These are phyloP conservation scores for Lathyrus tuberosus DNA, from an alignment of 306 rosid genomes.

Conservation along the genomic window DNA sequence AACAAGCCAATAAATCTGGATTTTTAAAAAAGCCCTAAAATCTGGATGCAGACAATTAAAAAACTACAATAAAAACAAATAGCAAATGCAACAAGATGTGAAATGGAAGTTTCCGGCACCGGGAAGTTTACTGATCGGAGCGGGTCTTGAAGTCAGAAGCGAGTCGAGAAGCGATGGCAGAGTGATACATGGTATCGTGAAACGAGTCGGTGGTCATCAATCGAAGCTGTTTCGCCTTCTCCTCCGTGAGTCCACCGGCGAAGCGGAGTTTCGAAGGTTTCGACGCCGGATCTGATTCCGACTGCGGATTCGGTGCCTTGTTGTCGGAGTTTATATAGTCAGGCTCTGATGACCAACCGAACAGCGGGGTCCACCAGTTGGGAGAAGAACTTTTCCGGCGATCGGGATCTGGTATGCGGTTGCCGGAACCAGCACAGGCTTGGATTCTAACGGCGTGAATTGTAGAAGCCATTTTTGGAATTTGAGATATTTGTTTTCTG, in stretches of 20 bases:
- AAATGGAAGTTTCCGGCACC: neutral
- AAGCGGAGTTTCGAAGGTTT: conserved; percentile 46
- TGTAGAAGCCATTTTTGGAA: conserved; percentile 57
- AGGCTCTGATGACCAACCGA: conserved; percentile 80
- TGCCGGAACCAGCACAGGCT: conserved; percentile 50
- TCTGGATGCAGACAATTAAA: neutral
- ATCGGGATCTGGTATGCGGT: conserved; percentile 40
- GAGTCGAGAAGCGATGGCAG: conserved; percentile 89
- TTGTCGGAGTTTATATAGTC: conserved; percentile 66
- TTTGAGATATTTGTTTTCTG: neutral
- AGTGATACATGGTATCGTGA: conserved; percentile 93
- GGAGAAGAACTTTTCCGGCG: conserved; percentile 52
- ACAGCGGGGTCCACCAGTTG: conserved; percentile 82
- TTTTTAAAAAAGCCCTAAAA: conserved; percentile 23
- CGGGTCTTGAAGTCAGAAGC: conserved; percentile 71
- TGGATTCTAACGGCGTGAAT: conserved; percentile 25
- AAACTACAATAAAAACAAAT: neutral
- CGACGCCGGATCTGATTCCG: conserved; percentile 35
- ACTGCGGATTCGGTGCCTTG: conserved; percentile 27
- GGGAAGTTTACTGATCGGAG: conserved; percentile 48
- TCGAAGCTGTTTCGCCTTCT: conserved; percentile 87
- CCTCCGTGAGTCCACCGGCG: conserved; percentile 81
- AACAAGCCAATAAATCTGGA: conserved; percentile 17
- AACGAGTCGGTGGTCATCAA: conserved; percentile 64
- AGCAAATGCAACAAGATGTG: neutral